Evolutionary conservation across 805 yeast genomes (phyloP).

Genomic region (Isabelozyma pseudorhagii): DNA sequence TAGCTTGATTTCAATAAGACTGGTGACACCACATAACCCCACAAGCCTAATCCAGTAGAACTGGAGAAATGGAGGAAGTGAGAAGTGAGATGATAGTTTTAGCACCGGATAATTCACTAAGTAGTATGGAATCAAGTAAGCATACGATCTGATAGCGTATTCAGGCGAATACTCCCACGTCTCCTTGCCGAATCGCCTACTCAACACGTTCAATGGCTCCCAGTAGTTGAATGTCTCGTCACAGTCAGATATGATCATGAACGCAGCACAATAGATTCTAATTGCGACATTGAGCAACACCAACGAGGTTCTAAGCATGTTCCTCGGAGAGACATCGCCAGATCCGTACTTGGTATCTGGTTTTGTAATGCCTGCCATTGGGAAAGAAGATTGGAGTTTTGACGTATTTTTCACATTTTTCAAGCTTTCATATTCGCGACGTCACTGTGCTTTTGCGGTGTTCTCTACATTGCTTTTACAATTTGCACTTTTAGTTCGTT

Average conservation of each 20-base stretch:
- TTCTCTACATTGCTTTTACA: neutral
- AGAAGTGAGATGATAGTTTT: conserved; percentile 7
- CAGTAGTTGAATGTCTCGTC: conserved; percentile 92
- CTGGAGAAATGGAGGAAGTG: conserved; percentile 20
- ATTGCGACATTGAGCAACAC: conserved; percentile 4
- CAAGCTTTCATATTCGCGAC: neutral
- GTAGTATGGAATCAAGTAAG: conserved; percentile 58
- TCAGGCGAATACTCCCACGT: conserved; percentile 97
- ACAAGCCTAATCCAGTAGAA: conserved; percentile 56
- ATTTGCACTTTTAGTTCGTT: no score
- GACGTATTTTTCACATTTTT: neutral
- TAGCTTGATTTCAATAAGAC: conserved; percentile 52
- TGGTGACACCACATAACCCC: conserved; percentile 34
- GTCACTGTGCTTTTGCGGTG: neutral
- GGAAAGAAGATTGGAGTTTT: neutral
- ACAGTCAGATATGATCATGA: conserved; percentile 81
- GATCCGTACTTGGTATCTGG: neutral
- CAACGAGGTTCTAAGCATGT: neutral
- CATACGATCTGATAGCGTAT: conserved; percentile 84
- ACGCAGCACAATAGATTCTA: conserved; percentile 41
- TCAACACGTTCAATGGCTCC: conserved; percentile 82
- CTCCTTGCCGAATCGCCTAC: conserved; percentile 84
- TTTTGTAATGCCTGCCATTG: neutral
- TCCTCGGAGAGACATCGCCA: neutral
- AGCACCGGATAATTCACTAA: conserved; percentile 20